These are phyloP conservation scores for Gloeostereum incarnatum DNA, from an alignment of 768 basidiomycete genomes.

Conservation along the genomic window DNA sequence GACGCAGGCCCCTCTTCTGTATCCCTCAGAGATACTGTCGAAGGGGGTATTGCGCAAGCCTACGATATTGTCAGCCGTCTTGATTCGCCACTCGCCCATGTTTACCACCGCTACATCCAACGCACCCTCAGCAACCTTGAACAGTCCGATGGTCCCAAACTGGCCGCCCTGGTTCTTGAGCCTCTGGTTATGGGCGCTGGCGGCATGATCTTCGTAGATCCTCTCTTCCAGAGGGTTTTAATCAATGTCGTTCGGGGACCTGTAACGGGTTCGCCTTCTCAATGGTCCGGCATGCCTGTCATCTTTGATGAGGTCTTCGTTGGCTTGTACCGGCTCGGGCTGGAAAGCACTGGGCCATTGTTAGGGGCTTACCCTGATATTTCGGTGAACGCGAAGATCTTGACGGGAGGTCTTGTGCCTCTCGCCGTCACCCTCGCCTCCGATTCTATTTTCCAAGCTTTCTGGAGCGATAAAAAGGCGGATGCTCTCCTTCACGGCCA, in stretches of 20 bases:
- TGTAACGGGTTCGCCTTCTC: conserved; percentile 18
- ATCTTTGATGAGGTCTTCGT: conserved; percentile 96
- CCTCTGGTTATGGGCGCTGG: conserved; percentile 93
- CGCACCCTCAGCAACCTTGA: conserved; percentile 38
- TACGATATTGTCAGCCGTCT: conserved; percentile 68
- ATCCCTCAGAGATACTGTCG: too few species aligned
- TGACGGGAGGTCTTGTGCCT: conserved; percentile 89
- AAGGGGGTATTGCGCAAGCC: too few species aligned
- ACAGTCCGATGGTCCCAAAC: conserved; percentile 25
- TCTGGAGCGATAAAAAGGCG: conserved; percentile 66
- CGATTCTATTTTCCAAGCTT: conserved; percentile 71
- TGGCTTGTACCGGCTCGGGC: conserved; percentile 82
- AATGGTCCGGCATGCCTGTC: conserved; percentile 73
- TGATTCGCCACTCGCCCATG: conserved; percentile 45
- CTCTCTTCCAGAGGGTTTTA: conserved; percentile 86
- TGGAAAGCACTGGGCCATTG: conserved; percentile 52
- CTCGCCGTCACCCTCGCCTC: conserved; percentile 80
- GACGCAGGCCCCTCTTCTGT: conserved; percentile 21
- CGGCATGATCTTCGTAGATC: conserved; percentile 96
- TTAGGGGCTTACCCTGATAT: conserved; percentile 80
- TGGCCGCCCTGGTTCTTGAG: conserved; percentile 81
- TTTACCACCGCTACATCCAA: conserved; percentile 55
- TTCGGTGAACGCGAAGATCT: conserved; percentile 84
- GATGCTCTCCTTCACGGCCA: conserved; percentile 91
- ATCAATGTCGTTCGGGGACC: conserved; percentile 67